A percentile compares a stretch with the other conserved stretches of the same genome.
These are phyloP conservation scores for Antarctomyces pellizariae DNA, from an alignment of 495 filamentous ascomycete genomes.

Conservation along the genomic window DNA sequence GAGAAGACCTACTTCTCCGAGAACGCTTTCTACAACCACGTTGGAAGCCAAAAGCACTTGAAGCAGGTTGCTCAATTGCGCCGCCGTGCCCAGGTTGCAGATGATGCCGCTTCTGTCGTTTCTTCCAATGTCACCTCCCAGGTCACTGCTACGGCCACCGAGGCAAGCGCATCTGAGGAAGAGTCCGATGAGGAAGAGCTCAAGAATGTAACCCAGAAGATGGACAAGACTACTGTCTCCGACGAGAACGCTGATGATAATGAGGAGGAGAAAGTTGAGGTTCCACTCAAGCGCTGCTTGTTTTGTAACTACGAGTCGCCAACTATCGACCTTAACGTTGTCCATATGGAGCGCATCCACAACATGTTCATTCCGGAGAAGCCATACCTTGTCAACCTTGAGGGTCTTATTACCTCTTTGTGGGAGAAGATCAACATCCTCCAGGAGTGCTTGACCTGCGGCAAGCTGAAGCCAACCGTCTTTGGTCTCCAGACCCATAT, in stretches of 20 bases:
- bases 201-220: conserved; percentile 51
- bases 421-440: conserved; percentile 50
- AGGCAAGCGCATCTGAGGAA: too few species aligned
- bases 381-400: conserved; percentile 53
- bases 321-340: conserved; percentile 43
- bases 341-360: conserved; percentile 80
- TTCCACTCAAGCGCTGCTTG: conserved; percentile 44
- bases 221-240: conserved; percentile 14
- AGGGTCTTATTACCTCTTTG: conserved; percentile 58
- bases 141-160: too few species aligned
- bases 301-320: conserved; percentile 76
- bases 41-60: conserved; percentile 79
- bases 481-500: conserved; percentile 79
- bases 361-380: conserved; percentile 92
- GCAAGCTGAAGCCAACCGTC: conserved; percentile 46
- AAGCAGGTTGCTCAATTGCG: conserved; percentile 26
- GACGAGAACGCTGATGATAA: conserved; percentile 14
- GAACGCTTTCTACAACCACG: conserved; percentile 82
- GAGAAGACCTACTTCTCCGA: conserved; percentile 88
- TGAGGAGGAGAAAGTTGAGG: conserved; percentile 9
- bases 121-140: conserved; percentile 89
- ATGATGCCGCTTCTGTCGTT: conserved; percentile 66
- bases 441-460: conserved; percentile 68
- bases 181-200: conserved; percentile 58
- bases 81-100: conserved; percentile 19